phyloP scores from a whole-genome alignment of 345 rosid genomes.

The Kandelia obovata region DNA sequence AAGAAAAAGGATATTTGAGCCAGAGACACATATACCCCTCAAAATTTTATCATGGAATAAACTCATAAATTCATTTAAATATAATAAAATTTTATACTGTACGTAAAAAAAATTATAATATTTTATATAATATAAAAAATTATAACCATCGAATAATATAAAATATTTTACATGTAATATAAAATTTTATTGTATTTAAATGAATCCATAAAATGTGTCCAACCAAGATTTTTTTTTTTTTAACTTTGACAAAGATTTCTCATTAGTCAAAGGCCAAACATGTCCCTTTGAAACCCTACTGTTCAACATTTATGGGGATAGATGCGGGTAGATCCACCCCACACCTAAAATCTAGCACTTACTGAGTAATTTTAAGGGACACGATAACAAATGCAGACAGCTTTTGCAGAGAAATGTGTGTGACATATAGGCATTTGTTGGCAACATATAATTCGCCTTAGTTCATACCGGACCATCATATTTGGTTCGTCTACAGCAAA shows the following conservation, averaged over 20 bases:
- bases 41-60: slow-evolving; percentile 11
- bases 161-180: too few species aligned
- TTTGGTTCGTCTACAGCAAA: slow-evolving; percentile 4
- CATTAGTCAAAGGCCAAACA: slow-evolving; percentile 22
- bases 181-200: too few species aligned
- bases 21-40: slow-evolving; percentile 25
- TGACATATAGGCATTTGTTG: neutral
- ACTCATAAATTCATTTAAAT: too few species aligned
- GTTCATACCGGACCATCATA: slow-evolving; percentile 6
- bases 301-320: slow-evolving; percentile 11
- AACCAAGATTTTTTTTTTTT: neutral
- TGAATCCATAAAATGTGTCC: too few species aligned
- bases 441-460: neutral
- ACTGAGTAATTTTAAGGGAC: slow-evolving; percentile 10
- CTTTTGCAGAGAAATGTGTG: slow-evolving; percentile 22
- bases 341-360: neutral
- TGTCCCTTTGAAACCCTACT: neutral
- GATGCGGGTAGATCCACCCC: slow-evolving; percentile 2
- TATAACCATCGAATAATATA: too few species aligned
- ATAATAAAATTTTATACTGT: too few species aligned
- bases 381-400: slow-evolving; percentile 11
- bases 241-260: too few species aligned
- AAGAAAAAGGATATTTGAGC: neutral
- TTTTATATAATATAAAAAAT: too few species aligned
- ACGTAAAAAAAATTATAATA: too few species aligned